Conservation (phyloP, 2,329 filamentous ascomycete genomes). For the Emergomyces pasteurianus region DNA sequence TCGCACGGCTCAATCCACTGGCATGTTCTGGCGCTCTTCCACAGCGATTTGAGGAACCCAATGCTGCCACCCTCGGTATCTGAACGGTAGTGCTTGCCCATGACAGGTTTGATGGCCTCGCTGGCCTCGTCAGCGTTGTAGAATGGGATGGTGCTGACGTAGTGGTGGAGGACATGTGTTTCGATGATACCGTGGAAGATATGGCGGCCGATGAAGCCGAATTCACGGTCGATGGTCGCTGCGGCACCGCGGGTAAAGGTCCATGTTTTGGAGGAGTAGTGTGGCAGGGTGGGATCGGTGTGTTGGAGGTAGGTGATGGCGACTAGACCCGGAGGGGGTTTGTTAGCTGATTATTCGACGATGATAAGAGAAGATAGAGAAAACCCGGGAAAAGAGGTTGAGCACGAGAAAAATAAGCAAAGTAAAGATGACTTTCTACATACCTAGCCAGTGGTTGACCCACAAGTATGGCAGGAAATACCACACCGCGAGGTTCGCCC, state of each 20-base stretch:
- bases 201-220: slow-evolving; percentile 85
- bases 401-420: background rate
- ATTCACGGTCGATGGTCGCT: slow-evolving; percentile 93
- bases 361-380: background rate
- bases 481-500: slow-evolving; percentile 80
- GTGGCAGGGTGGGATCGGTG: slow-evolving; percentile 85
- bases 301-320: slow-evolving; percentile 97
- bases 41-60: slow-evolving; percentile 79
- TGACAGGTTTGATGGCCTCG: slow-evolving; percentile 86
- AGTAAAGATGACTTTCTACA: slow-evolving; percentile 32
- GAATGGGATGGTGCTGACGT: slow-evolving; percentile 90
- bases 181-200: slow-evolving; percentile 94
- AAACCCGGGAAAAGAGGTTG: background rate
- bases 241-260: slow-evolving; percentile 88
- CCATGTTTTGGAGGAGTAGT: slow-evolving; percentile 80
- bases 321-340: slow-evolving; percentile 46
- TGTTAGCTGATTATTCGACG: background rate
- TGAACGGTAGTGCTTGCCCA: slow-evolving; percentile 89
- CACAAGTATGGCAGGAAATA: slow-evolving; percentile 91
- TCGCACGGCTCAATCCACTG: slow-evolving; percentile 94
- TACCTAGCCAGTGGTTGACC: slow-evolving; percentile 99
- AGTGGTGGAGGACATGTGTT: slow-evolving; percentile 97
- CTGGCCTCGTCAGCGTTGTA: slow-evolving; percentile 92
- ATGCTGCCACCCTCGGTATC: slow-evolving; percentile 63
- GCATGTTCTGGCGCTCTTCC: slow-evolving; percentile 70